Evolutionary conservation across 2,329 filamentous ascomycete species (phyloP), one percentile per base, ranked within the genome.

Genomic region (Penicillium crustosum): DNA sequence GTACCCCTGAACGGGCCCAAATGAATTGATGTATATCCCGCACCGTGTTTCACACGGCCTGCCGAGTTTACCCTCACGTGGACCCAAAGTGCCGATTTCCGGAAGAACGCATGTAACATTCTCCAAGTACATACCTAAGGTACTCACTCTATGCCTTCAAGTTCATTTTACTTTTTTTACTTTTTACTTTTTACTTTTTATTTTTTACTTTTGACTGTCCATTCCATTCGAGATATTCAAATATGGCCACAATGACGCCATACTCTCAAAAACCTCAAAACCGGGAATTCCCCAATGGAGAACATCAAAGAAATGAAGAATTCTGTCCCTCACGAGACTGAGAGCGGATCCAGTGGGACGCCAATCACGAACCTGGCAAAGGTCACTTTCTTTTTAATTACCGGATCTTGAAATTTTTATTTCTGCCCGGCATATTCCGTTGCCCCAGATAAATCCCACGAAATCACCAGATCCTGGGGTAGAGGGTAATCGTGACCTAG

Each of bases 41-140:
- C 51, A 47, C 7, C 31, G 21, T 43, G 29, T 50, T 51, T 43
- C 45, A 51, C 6, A 38, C 45, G 53, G 53, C 53, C 45, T 55
- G 45, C 53, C 53, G 53, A 47, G 10, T 45, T 31, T 4, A 43
- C 21, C 27, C 36, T 50, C 52, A 55, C 51, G 51, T 54, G 52
- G 44, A 23, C 44, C 2, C 10, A 23, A 52, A 55, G 47, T 55
- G 53, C 53, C 53, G 53, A 44, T 55, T 36, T 38, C n/a, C 53
- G 53, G 53, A 55, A 39, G 25, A 48, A 43, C 29, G 29, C 29
- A 31, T 6, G 31, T 23, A 25, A 36, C 42, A 27, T 44, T 44
- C 42, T 43, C 21, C 4, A 42, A 25, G 13, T 41, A 42, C 13
- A 17, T 15, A 23, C 21, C 4, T 41, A 6, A 35, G 4, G 6